Conservation (phyloP, 345 rosid genomes). For the Salix viminalis region DNA sequence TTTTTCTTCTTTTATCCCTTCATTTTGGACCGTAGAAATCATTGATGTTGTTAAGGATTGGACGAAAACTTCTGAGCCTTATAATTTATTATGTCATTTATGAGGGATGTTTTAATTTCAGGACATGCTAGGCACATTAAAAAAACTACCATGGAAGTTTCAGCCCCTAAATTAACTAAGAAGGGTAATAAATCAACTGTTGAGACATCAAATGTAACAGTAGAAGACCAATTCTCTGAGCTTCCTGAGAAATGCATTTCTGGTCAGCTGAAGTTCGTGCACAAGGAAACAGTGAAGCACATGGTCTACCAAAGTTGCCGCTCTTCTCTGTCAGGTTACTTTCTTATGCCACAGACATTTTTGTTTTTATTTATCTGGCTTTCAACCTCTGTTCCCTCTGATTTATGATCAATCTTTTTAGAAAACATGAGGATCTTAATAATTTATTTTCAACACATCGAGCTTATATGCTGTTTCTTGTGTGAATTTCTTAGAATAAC, state of each 20-base stretch:
- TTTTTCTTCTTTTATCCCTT: neutral
- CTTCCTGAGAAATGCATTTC: constrained; percentile 3
- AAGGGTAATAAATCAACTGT: constrained; percentile 14
- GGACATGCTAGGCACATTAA: neutral
- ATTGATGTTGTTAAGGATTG: neutral
- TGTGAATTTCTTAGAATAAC: neutral
- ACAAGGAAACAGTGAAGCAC: constrained; percentile 21
- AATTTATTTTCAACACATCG: neutral
- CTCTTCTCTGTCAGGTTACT: constrained; percentile 25
- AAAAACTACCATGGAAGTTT: constrained; percentile 6
- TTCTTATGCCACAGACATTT: neutral
- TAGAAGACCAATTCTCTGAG: neutral
- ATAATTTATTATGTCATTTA: no score
- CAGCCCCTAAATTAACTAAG: neutral
- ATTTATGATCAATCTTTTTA: neutral
- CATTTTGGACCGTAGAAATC: neutral
- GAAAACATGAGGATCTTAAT: neutral
- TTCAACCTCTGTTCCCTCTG: neutral
- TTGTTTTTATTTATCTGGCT: neutral
- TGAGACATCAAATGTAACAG: constrained; percentile 11
- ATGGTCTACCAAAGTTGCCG: constrained; percentile 22
- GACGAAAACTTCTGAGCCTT: neutral
- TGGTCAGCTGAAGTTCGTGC: neutral
- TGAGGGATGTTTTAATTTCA: neutral
- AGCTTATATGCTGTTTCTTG: neutral